These are phyloP conservation scores for Nicotiana knightiana DNA, from an alignment of 257 asterid species.

Conservation along the genomic window DNA sequence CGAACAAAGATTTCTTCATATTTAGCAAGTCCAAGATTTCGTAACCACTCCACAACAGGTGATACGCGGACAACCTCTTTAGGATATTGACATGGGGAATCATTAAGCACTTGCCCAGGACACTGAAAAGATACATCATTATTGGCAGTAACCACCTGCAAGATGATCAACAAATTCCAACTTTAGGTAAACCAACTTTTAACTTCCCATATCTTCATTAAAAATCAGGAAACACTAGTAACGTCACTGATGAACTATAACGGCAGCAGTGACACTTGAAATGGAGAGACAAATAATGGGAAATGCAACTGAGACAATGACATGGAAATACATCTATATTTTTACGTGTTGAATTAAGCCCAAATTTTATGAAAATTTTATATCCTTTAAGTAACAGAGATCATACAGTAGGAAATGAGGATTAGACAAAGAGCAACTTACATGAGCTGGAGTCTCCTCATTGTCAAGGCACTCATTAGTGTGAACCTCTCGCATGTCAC, in stretches of 20 bases:
- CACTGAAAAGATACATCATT: constrained; percentile 36
- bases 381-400: not conserved
- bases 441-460: constrained; percentile 38
- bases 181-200: not conserved
- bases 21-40: constrained; percentile 62
- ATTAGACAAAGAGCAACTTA: constrained; percentile 21
- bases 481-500: constrained; percentile 56
- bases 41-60: constrained; percentile 67
- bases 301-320: not conserved
- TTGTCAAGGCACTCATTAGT: constrained; percentile 83
- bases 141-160: constrained; percentile 43
- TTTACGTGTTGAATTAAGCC: not conserved
- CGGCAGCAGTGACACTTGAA: not conserved
- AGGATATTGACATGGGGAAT: constrained; percentile 45
- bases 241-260: not conserved
- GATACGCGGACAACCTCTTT: constrained; percentile 31
- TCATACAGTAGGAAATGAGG: not conserved
- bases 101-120: constrained; percentile 63
- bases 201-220: not conserved
- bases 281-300: not conserved
- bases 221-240: not conserved
- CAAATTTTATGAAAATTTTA: not conserved
- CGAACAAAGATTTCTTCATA: constrained; percentile 65
- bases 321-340: not conserved
- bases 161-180: not conserved